Percentiles rank a stretch among this genome's conserved stretches.
Conservation (phyloP, 441 rosid genomes). For the Gossypium lobatum region DNA sequence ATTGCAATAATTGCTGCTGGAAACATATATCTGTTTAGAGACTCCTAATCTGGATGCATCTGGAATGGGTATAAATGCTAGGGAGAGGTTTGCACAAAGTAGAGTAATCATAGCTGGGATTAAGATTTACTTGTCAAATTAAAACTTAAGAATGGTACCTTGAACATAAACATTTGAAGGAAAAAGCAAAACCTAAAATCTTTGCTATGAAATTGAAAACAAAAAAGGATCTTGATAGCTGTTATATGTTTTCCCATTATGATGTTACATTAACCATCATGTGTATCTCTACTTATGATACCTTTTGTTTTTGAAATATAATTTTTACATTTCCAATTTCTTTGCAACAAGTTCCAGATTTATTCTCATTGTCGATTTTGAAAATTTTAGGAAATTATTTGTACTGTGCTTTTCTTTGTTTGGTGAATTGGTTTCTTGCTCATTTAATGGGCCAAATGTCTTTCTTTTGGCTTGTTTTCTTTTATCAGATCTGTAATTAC, state of each 20-base stretch:
- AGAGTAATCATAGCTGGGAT: neutral
- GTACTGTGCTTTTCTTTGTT: neutral
- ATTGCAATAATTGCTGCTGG: constrained; percentile 5
- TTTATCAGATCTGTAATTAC: neutral
- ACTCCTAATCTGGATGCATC: neutral
- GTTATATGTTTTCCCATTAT: neutral
- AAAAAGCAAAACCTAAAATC: neutral
- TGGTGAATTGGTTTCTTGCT: neutral
- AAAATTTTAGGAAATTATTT: neutral
- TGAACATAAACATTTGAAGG: neutral
- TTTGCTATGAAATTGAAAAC: neutral
- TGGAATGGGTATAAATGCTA: neutral
- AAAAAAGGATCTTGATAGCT: neutral
- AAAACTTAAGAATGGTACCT: neutral
- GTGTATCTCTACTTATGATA: neutral
- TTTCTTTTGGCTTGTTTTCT: neutral
- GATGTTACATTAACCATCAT: neutral
- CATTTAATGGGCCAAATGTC: neutral
- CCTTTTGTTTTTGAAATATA: neutral
- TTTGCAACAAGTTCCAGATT: constrained; percentile 10
- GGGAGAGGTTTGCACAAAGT: neutral
- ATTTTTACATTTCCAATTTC: constrained; percentile 2
- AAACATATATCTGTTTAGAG: neutral
- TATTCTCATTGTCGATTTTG: neutral
- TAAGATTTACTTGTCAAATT: neutral